Evolutionary conservation across 495 filamentous ascomycete genomes (phyloP).

Genomic region (Rhypophila decipiens): DNA sequence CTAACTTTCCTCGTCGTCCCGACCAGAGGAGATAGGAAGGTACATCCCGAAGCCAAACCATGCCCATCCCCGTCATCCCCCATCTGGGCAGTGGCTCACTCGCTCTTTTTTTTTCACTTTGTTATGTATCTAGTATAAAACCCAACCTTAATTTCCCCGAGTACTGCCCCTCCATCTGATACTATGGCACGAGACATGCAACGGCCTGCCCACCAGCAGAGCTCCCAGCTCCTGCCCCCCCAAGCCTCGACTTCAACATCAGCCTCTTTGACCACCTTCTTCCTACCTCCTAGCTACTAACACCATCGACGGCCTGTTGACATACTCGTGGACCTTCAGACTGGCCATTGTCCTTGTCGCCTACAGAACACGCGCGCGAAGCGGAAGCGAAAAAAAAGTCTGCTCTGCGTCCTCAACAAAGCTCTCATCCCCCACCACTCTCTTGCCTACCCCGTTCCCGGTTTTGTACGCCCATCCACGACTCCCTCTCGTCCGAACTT

Average conservation of each 20-base stretch:
- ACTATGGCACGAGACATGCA: conserved; percentile 40
- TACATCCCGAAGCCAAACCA: too few relatives aligned
- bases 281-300: conserved; percentile 15
- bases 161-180: conserved; percentile 33
- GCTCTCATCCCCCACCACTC: neutral
- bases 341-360: conserved; percentile 2
- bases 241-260: conserved; percentile 4
- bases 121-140: conserved; percentile 36
- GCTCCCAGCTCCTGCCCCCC: conserved; percentile 16
- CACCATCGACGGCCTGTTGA: neutral
- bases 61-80: too few relatives aligned
- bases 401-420: neutral
- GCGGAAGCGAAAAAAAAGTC: conserved; percentile 2
- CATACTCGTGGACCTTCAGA: neutral
- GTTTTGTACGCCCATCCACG: too few relatives aligned
- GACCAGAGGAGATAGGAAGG: too few relatives aligned
- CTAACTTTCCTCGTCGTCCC: too few relatives aligned
- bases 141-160: conserved; percentile 33
- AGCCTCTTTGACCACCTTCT: conserved; percentile 16
- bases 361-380: neutral
- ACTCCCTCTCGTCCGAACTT: too few relatives aligned
- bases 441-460: too few relatives aligned
- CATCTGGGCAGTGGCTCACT: conserved; percentile 15
- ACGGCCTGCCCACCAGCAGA: conserved; percentile 35
- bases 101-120: conserved; percentile 20